These are phyloP conservation scores for Arabidopsis lyrata DNA, from an alignment of 441 rosid species.

Conservation along the genomic window DNA sequence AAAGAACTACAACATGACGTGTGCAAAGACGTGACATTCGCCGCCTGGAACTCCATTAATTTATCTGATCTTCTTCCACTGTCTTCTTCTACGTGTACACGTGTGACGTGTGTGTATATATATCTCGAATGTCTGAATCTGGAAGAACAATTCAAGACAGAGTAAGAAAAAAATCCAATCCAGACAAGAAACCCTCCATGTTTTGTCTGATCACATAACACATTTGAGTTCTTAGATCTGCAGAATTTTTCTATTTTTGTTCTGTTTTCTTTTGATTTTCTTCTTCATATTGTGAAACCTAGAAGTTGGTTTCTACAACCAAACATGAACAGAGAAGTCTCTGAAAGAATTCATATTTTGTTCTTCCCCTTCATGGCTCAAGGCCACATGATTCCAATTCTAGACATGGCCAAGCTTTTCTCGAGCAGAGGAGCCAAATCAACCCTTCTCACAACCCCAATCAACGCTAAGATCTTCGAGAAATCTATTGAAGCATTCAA, in stretches of 20 bases:
- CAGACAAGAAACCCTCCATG: conserved; percentile 13
- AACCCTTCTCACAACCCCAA: conserved; percentile 57
- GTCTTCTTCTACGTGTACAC: background rate
- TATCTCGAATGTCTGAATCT: conserved; percentile 17
- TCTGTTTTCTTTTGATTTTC: conserved; percentile 6
- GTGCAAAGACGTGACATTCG: conserved; percentile 36
- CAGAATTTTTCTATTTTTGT: background rate
- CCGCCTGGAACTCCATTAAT: conserved; percentile 19
- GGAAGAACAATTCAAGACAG: conserved; percentile 13
- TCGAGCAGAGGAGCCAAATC: conserved; percentile 51
- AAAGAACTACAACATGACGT: conserved; percentile 26
- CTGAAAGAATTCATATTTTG: conserved; percentile 40
- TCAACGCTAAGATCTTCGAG: conserved; percentile 44
- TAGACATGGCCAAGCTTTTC: conserved; percentile 66
- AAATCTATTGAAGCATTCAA: conserved; percentile 47
- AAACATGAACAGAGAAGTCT: conserved; percentile 44
- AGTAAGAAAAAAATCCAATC: conserved; percentile 3
- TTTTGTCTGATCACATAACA: conserved; percentile 11
- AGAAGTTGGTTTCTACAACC: background rate
- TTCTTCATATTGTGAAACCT: background rate
- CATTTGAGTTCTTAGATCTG: background rate
- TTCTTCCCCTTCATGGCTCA: conserved; percentile 66
- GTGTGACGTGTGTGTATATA: background rate
- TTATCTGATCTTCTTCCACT: background rate
- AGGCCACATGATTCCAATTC: conserved; percentile 63